Conservation (phyloP, 768 basidiomycete genomes). For the Pisolithus albus region DNA sequence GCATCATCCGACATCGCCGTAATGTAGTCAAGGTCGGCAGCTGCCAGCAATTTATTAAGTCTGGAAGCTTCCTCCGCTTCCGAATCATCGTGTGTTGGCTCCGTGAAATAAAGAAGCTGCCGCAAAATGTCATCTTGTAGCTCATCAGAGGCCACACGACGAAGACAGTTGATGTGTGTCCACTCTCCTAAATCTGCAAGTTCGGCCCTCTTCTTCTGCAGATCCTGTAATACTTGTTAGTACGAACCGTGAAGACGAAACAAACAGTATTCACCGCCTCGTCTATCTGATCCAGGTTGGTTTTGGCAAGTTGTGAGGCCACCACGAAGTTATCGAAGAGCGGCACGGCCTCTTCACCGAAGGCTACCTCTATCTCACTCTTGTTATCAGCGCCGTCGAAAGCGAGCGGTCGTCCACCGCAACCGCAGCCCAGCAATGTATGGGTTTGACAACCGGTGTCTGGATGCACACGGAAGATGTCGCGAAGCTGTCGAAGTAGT, state of each 20-base stretch:
- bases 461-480: constrained; percentile 84
- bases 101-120: constrained; percentile 30
- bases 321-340: constrained; percentile 47
- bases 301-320: constrained; percentile 55
- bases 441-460: constrained; percentile 86
- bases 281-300: constrained; percentile 40
- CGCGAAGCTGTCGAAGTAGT: constrained; percentile 55
- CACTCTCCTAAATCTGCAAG: constrained; percentile 74
- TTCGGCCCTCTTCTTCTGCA: constrained; percentile 59
- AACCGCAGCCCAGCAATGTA: constrained; percentile 80
- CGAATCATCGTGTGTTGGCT: constrained; percentile 8
- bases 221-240: constrained; percentile 36
- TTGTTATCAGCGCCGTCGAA: constrained; percentile 1
- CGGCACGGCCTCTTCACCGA: constrained; percentile 24
- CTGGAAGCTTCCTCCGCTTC: constrained; percentile 21
- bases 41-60: constrained; percentile 29
- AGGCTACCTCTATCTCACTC: constrained; percentile 19
- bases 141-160: constrained; percentile 34
- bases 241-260: constrained; percentile 2
- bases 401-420: constrained; percentile 30
- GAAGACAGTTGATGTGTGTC: constrained; percentile 77
- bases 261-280: constrained; percentile 37
- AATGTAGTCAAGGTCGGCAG: constrained; percentile 45
- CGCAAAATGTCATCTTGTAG: constrained; percentile 65
- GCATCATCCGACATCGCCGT: constrained; percentile 28